Conservation (phyloP, 169 alveolate genomes). For the Plasmodium coatneyi region DNA sequence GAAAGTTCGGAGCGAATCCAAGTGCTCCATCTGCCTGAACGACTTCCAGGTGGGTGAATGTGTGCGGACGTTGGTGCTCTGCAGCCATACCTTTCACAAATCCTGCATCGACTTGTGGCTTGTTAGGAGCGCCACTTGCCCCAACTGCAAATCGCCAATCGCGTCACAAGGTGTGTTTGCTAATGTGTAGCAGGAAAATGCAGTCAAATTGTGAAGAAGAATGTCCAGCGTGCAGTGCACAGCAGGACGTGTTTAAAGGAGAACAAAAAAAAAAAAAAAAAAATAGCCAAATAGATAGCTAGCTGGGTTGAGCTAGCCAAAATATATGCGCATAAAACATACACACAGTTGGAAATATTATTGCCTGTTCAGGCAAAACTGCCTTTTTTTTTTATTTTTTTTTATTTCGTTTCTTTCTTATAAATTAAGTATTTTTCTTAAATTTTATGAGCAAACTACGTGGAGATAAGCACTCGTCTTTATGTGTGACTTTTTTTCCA, state of each 20-base stretch:
- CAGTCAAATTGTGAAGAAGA: not conserved
- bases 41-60: slow-evolving; percentile 74
- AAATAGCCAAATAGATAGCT: not conserved
- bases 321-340: not conserved
- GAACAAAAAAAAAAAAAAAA: not conserved
- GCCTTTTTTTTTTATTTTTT: not conserved
- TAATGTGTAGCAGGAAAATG: not conserved
- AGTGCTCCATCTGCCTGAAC: slow-evolving; percentile 59
- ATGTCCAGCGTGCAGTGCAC: not conserved
- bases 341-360: not conserved
- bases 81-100: slow-evolving; percentile 86
- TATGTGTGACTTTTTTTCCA: not conserved
- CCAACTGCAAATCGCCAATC: slow-evolving; percentile 83
- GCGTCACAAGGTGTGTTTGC: slow-evolving; percentile 57
- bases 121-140: slow-evolving; percentile 86
- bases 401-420: not conserved
- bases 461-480: not conserved
- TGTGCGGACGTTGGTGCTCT: slow-evolving; percentile 80
- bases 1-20: slow-evolving; percentile 6
- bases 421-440: not conserved
- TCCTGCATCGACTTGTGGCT: slow-evolving; percentile 87
- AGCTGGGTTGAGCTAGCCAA: slow-evolving; percentile 10
- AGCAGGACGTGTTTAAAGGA: not conserved
- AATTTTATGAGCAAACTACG: not conserved
- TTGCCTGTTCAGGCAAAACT: not conserved